Evolutionary conservation across 371 early-diverging fungal species (phyloP).

Genomic region (Mortierella sp.): DNA sequence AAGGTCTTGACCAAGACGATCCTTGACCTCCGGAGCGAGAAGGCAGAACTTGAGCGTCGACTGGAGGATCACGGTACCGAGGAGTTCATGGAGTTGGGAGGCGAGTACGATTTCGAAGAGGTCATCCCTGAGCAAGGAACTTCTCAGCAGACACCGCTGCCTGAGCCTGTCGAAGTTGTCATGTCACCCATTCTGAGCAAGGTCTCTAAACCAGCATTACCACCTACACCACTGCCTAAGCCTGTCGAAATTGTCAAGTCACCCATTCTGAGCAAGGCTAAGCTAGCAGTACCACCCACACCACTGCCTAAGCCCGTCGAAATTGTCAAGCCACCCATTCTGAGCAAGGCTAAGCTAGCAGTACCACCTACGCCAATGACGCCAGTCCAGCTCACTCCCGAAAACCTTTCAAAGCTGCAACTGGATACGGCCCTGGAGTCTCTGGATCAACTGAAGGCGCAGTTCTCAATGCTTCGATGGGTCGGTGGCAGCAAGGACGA

Average conservation of each 20-base stretch:
- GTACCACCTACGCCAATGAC: not conserved
- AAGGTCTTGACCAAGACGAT: constrained; percentile 6
- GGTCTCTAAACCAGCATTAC: not conserved
- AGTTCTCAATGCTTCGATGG: constrained; percentile 33
- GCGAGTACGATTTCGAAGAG: constrained; percentile 34
- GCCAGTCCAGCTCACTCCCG: not conserved
- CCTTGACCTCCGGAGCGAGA: constrained; percentile 24
- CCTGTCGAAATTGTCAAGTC: too few species aligned
- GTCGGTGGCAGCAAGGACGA: constrained; percentile 17
- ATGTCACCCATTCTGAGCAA: not conserved
- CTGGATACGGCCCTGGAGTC: constrained; percentile 28
- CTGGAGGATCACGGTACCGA: not conserved
- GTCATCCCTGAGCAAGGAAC: constrained; percentile 2
- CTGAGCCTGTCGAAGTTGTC: not conserved
- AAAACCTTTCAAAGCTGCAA: constrained; percentile 10
- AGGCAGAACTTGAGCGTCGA: constrained; percentile 16
- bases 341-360: not conserved
- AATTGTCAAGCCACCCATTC: not conserved
- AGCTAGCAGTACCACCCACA: too few species aligned
- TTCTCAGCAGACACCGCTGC: not conserved
- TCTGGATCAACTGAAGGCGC: constrained; percentile 34
- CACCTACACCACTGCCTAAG: not conserved
- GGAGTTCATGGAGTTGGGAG: not conserved
- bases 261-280: constrained; percentile 5
- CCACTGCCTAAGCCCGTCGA: too few species aligned